phyloP scores from a whole-genome alignment of 78 protist species.

The Salpingoeca rosetta region DNA sequence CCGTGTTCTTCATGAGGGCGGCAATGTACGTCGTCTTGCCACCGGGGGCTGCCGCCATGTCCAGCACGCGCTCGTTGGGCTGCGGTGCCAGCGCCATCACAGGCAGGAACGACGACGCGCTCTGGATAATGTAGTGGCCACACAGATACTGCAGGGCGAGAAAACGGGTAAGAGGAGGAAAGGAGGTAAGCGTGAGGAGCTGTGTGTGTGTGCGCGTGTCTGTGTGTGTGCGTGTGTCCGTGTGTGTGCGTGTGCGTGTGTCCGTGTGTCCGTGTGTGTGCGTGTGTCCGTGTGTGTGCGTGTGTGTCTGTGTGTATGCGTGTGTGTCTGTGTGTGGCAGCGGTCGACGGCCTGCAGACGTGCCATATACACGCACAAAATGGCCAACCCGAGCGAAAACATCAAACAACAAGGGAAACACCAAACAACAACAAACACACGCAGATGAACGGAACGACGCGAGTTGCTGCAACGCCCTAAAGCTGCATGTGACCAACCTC shows the following conservation, averaged over 20 bases:
- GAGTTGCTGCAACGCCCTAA: no score
- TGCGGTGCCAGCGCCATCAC: slow-evolving; percentile 90
- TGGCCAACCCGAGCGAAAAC: no score
- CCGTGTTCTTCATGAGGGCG: slow-evolving; percentile 91
- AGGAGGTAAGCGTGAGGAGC: no score
- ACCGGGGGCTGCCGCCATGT: slow-evolving; percentile 98
- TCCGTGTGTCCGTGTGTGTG: no score
- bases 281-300: no score
- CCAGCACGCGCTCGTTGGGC: slow-evolving; percentile 77
- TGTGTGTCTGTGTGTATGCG: neutral
- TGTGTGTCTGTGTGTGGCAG: no score
- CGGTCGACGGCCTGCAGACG: no score
- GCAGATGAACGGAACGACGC: neutral
- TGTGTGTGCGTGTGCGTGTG: no score
- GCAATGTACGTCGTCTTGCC: slow-evolving; percentile 96
- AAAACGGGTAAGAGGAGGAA: no score
- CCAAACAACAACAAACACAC: neutral
- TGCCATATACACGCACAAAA: no score
- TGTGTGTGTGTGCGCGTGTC: slow-evolving; percentile 86
- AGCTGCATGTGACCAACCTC: neutral
- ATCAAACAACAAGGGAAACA: no score
- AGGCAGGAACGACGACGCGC: slow-evolving; percentile 94
- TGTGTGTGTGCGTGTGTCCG: neutral
- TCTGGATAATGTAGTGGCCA: slow-evolving; percentile 96
- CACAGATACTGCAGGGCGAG: no score